phyloP scores from a whole-genome alignment of 805 yeast genomes.

The Schwanniomyces yamadae region DNA sequence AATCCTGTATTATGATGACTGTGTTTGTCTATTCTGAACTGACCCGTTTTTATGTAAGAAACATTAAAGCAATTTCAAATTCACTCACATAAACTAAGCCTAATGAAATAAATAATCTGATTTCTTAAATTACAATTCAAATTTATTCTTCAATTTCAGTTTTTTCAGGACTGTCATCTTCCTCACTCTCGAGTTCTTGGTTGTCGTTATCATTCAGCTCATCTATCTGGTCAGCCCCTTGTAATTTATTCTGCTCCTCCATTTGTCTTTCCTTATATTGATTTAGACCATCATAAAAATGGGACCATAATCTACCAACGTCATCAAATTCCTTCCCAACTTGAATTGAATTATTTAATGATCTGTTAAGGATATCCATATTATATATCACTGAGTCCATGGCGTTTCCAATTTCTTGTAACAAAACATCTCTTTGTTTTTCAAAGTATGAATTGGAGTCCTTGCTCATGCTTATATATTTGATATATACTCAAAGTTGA shows the following conservation, averaged over 20 bases:
- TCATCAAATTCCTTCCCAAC: slow-evolving; percentile 77
- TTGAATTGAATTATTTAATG: slow-evolving; percentile 64
- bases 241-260: slow-evolving; percentile 1
- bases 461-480: neutral
- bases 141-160: no score
- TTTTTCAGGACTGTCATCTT: no score
- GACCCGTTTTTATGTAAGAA: no score
- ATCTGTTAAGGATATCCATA: slow-evolving; percentile 62
- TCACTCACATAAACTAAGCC: no score
- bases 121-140: no score
- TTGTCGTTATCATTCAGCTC: slow-evolving; percentile 16
- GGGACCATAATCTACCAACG: slow-evolving; percentile 68
- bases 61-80: no score
- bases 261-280: slow-evolving; percentile 15
- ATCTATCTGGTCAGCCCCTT: no score
- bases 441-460: slow-evolving; percentile 42
- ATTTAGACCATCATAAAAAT: slow-evolving; percentile 56
- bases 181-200: slow-evolving; percentile 6
- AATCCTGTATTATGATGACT: no score
- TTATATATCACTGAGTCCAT: slow-evolving; percentile 67
- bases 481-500: neutral
- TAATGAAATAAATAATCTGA: no score
- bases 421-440: slow-evolving; percentile 55
- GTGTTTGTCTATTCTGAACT: no score
- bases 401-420: slow-evolving; percentile 55